Conservation (phyloP, 1,139 yeast genomes). For the Ashbya aceris region DNA sequence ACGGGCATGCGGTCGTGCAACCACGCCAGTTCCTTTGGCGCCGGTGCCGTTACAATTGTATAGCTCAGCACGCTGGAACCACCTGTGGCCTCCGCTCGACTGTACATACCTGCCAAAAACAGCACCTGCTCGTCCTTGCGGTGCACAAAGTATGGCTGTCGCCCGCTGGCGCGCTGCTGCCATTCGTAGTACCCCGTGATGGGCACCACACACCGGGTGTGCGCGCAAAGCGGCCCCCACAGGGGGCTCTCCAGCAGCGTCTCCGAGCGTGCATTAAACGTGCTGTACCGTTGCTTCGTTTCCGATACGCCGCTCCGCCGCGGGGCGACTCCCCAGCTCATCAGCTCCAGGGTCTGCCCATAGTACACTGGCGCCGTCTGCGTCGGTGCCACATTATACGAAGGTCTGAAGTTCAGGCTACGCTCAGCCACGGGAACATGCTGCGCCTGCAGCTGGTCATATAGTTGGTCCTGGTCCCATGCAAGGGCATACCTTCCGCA, state of each 20-base stretch:
- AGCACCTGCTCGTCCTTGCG: conserved; percentile 44
- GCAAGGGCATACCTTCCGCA: conserved; percentile 42
- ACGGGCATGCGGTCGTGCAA: conserved; percentile 74
- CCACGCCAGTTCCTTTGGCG: conserved; percentile 53
- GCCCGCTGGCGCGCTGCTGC: conserved; percentile 34
- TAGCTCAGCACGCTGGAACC: conserved; percentile 35
- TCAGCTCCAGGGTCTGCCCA: conserved; percentile 30
- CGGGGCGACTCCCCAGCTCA: conserved; percentile 60
- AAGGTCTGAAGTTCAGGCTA: conserved; percentile 4
- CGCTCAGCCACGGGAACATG: conserved; percentile 8
- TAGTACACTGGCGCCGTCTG: conserved; percentile 37
- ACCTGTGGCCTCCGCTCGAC: conserved; percentile 28
- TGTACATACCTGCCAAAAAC: conserved; percentile 64
- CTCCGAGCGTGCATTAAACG: conserved; percentile 62
- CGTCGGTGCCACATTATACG: conserved; percentile 47
- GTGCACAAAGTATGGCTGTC: conserved; percentile 57
- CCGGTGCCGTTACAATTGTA: conserved; percentile 68
- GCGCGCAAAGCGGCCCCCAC: conserved; percentile 36
- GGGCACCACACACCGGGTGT: conserved; percentile 56
- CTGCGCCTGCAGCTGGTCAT: conserved; percentile 10
- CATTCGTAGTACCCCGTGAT: conserved; percentile 84
- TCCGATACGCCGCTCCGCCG: conserved; percentile 37
- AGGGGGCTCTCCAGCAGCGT: conserved; percentile 38
- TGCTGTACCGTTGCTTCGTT: conserved; percentile 31
- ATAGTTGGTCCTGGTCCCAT: conserved; percentile 17